Evolutionary conservation across 78 protist genomes (phyloP).

Genomic region (Dictyostelium capitatum): DNA sequence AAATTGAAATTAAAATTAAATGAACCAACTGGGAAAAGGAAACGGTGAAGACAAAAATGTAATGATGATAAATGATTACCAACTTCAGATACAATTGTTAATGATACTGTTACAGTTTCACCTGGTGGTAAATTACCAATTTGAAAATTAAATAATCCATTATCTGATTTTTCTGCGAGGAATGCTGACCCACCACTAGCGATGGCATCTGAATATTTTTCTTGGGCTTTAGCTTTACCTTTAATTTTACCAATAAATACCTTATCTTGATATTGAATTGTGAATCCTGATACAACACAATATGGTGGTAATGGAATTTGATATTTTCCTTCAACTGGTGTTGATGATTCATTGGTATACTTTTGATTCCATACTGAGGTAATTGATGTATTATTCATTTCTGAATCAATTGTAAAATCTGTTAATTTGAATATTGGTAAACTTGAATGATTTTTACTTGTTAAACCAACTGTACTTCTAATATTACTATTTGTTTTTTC

Average conservation of each 20-base stretch:
- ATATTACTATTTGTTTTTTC: neutral
- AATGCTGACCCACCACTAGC: constrained; percentile 60
- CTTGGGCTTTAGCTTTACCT: constrained; percentile 14
- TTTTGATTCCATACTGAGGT: neutral
- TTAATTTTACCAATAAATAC: constrained; percentile 33
- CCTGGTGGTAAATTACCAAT: constrained; percentile 90
- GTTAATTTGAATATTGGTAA: neutral
- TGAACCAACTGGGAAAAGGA: neutral
- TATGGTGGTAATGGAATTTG: constrained; percentile 38
- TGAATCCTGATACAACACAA: neutral
- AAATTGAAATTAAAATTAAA: neutral
- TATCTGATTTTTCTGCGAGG: constrained; percentile 1
- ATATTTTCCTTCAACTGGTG: constrained; percentile 48
- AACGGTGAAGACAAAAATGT: constrained; percentile 29
- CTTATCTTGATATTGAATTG: constrained; percentile 25
- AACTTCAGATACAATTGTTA: constrained; percentile 86
- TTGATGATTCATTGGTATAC: neutral
- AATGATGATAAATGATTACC: neutral
- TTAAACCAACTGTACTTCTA: neutral
- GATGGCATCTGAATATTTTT: constrained; percentile 28
- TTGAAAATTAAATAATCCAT: constrained; percentile 25
- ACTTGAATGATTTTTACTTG: neutral
- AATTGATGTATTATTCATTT: neutral
- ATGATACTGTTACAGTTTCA: constrained; percentile 13
- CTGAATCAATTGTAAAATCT: neutral